Base-by-base conservation (phyloP, 495 filamentous ascomycete species). In the Talaromyces trachyspermus region DNA sequence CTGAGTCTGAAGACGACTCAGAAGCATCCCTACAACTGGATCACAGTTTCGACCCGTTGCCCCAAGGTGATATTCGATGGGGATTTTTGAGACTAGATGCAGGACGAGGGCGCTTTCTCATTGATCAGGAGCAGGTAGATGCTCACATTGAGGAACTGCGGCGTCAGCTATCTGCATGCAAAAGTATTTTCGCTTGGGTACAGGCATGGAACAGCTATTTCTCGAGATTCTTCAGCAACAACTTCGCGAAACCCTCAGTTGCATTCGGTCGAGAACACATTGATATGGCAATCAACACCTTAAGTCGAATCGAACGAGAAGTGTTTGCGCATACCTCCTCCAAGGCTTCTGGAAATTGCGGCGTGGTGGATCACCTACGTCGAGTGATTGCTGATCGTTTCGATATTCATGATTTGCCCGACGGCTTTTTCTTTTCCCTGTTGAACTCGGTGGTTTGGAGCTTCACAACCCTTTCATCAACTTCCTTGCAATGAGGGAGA, bases 361-460 rank as follows among this genome's bases (percentile, higher is more conserved):
- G 74, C 14, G 73, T 85, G 2, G 75, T 76, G 1, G 67, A 75
- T 19, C 77, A 80, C 55, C 68, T 87, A 1, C 76, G 78, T 11
- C 55, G 65, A 8, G 61, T 66, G 5, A 75, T 87, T 35, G 54
- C 65, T 7, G 57, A 74, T 11, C 66, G 74, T 1, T 87, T 85
- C 53, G 60, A 61, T 11, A 59, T 83, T 32, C 52, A 59, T 2
- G 61, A 78, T 37, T 71, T 86, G 18, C 83, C 83, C 0, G 77
- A 84, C 45, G 83, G 77, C n/a, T 82, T 82, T 57, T 75, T 85
- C 58, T 86, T 57, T 79, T 79, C 47, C 81, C 82, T 3, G 64
- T 75, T 17, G 71, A 77, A 49, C 66, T 83, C 14, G 79, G 79
- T 11, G 78, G 79, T 3, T 62, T 83, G 4, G 72, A 73, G 4